These are phyloP conservation scores for Corymbia calophylla DNA, from an alignment of 441 rosid genomes.

Conservation along the genomic window DNA sequence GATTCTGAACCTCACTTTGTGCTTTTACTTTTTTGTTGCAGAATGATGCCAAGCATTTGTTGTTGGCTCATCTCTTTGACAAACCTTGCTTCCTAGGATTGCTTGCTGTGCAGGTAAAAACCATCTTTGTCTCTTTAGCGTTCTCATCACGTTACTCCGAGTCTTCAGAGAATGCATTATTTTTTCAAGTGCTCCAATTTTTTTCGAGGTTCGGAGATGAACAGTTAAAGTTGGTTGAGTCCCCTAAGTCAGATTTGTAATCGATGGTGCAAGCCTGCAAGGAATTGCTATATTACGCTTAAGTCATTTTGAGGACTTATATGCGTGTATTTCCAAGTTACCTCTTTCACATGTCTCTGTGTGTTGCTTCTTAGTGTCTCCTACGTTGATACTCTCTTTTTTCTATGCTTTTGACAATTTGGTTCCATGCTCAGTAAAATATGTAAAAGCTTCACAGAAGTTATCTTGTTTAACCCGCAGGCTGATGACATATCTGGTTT, in stretches of 20 bases:
- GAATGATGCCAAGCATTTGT: slow-evolving; percentile 73
- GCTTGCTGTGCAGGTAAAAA: slow-evolving; percentile 66
- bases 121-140: not conserved
- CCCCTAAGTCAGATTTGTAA: not conserved
- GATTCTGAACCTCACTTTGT: not conserved
- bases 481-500: slow-evolving; percentile 91
- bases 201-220: not conserved
- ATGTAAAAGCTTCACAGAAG: not conserved
- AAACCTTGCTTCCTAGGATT: slow-evolving; percentile 98
- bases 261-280: not conserved
- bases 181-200: not conserved
- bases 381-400: not conserved
- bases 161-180: not conserved
- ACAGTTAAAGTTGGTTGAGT: not conserved
- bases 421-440: not conserved
- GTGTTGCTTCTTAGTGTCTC: not conserved
- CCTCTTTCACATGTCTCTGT: not conserved
- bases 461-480: slow-evolving; percentile 25
- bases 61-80: slow-evolving; percentile 92
- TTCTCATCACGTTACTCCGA: not conserved
- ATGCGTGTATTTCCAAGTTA: not conserved
- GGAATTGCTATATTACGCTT: not conserved
- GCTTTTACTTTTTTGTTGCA: slow-evolving; percentile 22
- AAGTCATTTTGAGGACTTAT: not conserved
- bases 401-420: not conserved